Percentiles rank a stretch among this genome's conserved stretches.
Conservation (phyloP, 768 basidiomycete genomes). For the Termitomyces sp. region DNA sequence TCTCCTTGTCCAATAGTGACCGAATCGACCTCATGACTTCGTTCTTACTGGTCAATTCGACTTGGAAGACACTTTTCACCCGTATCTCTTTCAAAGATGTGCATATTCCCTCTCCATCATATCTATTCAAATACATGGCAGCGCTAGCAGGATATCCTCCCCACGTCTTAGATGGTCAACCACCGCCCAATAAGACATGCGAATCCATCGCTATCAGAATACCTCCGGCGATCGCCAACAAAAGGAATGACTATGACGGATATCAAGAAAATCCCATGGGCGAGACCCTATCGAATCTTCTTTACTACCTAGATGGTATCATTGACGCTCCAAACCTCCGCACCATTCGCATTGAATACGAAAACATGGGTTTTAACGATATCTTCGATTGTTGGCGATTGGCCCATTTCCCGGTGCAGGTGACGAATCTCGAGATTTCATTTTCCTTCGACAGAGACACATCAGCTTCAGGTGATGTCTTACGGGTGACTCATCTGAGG, state of each 20-base stretch:
- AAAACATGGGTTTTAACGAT: slow-evolving; percentile 19
- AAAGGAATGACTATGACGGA: not conserved
- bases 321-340: slow-evolving; percentile 18
- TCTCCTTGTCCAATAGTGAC: slow-evolving; percentile 23
- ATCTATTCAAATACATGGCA: slow-evolving; percentile 14
- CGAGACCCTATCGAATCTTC: slow-evolving; percentile 17
- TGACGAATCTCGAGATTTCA: slow-evolving; percentile 20
- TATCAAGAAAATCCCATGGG: slow-evolving; percentile 14
- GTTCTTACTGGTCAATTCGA: slow-evolving; percentile 25
- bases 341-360: slow-evolving; percentile 20
- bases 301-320: slow-evolving; percentile 18
- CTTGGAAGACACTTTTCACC: slow-evolving; percentile 27
- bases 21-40: slow-evolving; percentile 29
- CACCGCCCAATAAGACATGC: slow-evolving; percentile 4
- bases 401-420: slow-evolving; percentile 18
- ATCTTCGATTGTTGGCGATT: slow-evolving; percentile 21
- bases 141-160: slow-evolving; percentile 9
- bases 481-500: not conserved
- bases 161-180: not conserved
- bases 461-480: not conserved
- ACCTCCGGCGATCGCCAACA: not conserved
- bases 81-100: slow-evolving; percentile 29
- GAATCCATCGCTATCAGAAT: slow-evolving; percentile 13
- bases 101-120: slow-evolving; percentile 28
- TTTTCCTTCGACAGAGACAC: slow-evolving; percentile 9